Conservation (phyloP, 1,284 basidiomycete genomes). For the Tilletia setariae region DNA sequence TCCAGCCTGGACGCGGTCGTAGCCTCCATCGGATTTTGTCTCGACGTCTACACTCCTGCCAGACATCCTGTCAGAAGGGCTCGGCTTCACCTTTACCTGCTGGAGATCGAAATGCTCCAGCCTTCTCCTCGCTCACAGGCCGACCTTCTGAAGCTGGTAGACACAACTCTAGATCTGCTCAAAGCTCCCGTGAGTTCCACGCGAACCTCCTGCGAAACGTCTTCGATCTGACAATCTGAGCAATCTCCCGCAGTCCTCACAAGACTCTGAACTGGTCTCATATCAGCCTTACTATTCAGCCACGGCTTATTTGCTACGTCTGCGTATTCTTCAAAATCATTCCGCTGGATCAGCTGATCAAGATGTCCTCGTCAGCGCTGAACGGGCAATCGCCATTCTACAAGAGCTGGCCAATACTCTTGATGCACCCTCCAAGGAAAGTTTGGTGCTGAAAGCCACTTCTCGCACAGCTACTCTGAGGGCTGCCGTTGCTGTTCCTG, state of each 20-base stretch:
- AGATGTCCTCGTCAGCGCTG: conserved; percentile 23
- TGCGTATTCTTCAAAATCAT: background rate
- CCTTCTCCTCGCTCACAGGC: conserved; percentile 16
- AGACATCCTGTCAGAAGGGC: background rate
- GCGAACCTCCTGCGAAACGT: background rate
- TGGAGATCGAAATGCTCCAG: conserved; percentile 19
- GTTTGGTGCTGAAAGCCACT: background rate
- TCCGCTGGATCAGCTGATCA: background rate
- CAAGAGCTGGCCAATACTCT: background rate
- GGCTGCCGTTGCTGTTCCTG: background rate
- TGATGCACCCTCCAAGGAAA: conserved; percentile 3
- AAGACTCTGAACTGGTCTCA: conserved; percentile 23
- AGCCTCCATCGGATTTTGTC: too few species aligned
- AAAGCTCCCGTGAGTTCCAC: background rate
- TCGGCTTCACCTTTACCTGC: background rate
- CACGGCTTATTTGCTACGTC: conserved; percentile 14
- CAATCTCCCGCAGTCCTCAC: conserved; percentile 4
- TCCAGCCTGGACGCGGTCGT: background rate
- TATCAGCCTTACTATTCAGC: conserved; percentile 31
- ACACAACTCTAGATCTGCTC: background rate
- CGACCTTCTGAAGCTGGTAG: background rate
- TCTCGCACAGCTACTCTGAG: background rate
- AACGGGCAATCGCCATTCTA: conserved; percentile 25
- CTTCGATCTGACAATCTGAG: background rate
- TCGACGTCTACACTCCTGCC: background rate